phyloP scores from a whole-genome alignment of 1,139 yeast genomes.

The Debaryomyces udenii region DNA sequence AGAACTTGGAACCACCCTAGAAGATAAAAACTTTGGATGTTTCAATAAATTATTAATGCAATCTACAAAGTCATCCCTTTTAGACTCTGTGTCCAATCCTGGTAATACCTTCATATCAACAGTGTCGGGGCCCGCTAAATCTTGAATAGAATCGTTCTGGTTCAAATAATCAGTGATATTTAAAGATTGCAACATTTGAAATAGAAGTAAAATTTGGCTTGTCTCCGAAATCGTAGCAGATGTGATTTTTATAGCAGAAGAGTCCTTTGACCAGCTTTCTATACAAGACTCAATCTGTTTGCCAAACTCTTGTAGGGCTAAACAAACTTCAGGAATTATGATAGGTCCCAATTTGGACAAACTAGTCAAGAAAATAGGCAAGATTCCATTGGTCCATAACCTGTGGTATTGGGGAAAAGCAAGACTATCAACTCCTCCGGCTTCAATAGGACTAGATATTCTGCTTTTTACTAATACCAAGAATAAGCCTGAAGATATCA shows the following conservation, averaged over 20 bases:
- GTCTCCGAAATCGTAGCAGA: slow-evolving; percentile 76
- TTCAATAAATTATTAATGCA: slow-evolving; percentile 71
- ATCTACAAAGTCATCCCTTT: slow-evolving; percentile 57
- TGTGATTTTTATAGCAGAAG: slow-evolving; percentile 57
- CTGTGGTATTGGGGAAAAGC: slow-evolving; percentile 61
- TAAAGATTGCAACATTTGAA: slow-evolving; percentile 56
- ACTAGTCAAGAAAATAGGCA: slow-evolving; percentile 66
- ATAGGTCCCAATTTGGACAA: slow-evolving; percentile 65
- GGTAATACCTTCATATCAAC: slow-evolving; percentile 49
- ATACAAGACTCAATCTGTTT: slow-evolving; percentile 68
- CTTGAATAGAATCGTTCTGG: slow-evolving; percentile 12
- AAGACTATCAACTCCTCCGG: slow-evolving; percentile 60
- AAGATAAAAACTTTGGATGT: slow-evolving; percentile 81
- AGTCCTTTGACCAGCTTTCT: slow-evolving; percentile 69
- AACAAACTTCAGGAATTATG: slow-evolving; percentile 65
- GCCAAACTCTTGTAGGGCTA: slow-evolving; percentile 64
- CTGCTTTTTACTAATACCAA: slow-evolving; percentile 75
- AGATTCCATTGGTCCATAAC: slow-evolving; percentile 80
- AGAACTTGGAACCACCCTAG: slow-evolving; percentile 66
- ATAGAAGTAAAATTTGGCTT: slow-evolving; percentile 69
- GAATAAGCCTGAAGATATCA: slow-evolving; percentile 67
- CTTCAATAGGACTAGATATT: slow-evolving; percentile 65
- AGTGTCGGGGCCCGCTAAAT: slow-evolving; percentile 19
- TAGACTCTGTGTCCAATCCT: slow-evolving; percentile 61
- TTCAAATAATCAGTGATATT: slow-evolving; percentile 48